Evolutionary conservation across 805 yeast species (phyloP).

Genomic region (Wickerhamiella sergipiensis): DNA sequence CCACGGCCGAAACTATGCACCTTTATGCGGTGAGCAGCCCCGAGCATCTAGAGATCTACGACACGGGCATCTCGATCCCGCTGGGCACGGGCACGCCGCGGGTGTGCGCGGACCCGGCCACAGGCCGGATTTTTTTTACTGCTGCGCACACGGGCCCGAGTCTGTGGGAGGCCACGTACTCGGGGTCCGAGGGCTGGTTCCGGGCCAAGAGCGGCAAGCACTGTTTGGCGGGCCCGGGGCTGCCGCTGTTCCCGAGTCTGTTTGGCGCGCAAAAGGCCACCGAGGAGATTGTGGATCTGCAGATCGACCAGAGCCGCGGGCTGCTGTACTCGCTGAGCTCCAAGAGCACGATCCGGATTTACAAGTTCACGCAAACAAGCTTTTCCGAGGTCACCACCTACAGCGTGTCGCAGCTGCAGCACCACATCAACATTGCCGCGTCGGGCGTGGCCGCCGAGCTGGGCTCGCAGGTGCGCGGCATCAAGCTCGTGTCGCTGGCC

Average conservation of each 20-base stretch:
- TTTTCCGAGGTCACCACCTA: slow-evolving; percentile 14
- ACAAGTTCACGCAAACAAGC: slow-evolving; percentile 33
- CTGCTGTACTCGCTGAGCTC: slow-evolving; percentile 73
- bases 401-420: slow-evolving; percentile 1
- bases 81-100: slow-evolving; percentile 54
- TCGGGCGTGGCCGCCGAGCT: slow-evolving; percentile 11
- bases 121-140: slow-evolving; percentile 72
- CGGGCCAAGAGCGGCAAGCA: slow-evolving; percentile 69
- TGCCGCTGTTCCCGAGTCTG: slow-evolving; percentile 24
- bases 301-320: slow-evolving; percentile 64
- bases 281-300: slow-evolving; percentile 51
- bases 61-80: slow-evolving; percentile 71
- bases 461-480: not conserved
- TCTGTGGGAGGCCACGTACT: slow-evolving; percentile 78
- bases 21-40: slow-evolving; percentile 56
- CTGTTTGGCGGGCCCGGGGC: slow-evolving; percentile 59
- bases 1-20: slow-evolving; percentile 70
- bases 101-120: slow-evolving; percentile 42
- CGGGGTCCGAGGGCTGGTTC: slow-evolving; percentile 77
- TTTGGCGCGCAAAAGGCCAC: slow-evolving; percentile 11
- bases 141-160: slow-evolving; percentile 66
- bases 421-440: slow-evolving; percentile 22
- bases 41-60: slow-evolving; percentile 51
- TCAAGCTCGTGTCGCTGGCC: slow-evolving; percentile 11
- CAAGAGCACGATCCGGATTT: slow-evolving; percentile 68